Evolutionary conservation across 106 monocot genomes (phyloP).

Genomic region (Narthecium ossifragum): DNA sequence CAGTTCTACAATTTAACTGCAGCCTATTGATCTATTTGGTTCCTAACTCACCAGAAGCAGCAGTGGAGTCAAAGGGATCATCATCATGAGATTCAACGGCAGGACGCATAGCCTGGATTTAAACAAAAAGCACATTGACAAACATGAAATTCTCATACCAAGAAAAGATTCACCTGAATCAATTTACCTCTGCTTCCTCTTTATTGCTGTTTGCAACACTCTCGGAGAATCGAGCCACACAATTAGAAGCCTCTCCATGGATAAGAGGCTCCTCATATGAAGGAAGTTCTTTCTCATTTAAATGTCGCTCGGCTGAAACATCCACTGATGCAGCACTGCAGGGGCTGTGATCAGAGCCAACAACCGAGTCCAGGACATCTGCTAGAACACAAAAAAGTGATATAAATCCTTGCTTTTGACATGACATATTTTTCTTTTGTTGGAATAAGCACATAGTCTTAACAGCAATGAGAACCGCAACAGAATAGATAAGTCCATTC

Average conservation of each 20-base stretch:
- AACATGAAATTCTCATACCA: neutral
- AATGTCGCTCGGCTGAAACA: slow-evolving; percentile 3
- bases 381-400: neutral
- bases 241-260: neutral
- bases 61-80: no score
- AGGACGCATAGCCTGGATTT: no score
- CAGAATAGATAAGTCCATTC: neutral
- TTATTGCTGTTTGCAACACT: no score
- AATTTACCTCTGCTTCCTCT: no score
- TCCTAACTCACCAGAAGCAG: neutral
- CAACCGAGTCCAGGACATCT: neutral
- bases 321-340: neutral
- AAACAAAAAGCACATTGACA: neutral
- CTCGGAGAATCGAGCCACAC: neutral
- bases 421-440: neutral
- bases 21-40: neutral
- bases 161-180: neutral
- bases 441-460: neutral
- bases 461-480: neutral
- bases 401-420: neutral
- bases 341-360: neutral
- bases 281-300: neutral
- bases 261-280: no score
- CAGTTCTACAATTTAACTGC: no score
- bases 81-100: no score